Percentiles rank a stretch among this genome's conserved stretches.
phyloP scores from a whole-genome alignment of 306 rosid species.

The Psophocarpus tetragonolobus region DNA sequence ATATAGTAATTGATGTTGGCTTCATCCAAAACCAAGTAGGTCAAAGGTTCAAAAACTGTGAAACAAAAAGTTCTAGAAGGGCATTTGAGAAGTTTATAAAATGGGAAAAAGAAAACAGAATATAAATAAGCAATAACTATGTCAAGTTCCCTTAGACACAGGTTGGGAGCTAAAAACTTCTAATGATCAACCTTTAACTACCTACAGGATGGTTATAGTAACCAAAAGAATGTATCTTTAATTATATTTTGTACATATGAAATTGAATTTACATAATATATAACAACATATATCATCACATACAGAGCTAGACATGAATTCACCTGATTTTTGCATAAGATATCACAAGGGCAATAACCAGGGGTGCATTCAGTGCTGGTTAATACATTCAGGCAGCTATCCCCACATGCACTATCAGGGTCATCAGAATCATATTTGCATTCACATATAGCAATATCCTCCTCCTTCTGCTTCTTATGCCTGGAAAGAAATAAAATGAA shows the following conservation, averaged over 20 bases:
- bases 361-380: constrained; percentile 96
- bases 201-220: background rate
- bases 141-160: background rate
- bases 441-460: constrained; percentile 81
- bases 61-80: background rate
- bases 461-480: constrained; percentile 86
- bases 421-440: constrained; percentile 55
- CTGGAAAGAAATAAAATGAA: constrained; percentile 43
- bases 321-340: constrained; percentile 85
- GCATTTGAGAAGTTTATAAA: background rate
- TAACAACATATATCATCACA: background rate
- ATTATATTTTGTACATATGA: background rate
- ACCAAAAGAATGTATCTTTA: constrained; percentile 11
- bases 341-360: constrained; percentile 72
- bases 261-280: background rate
- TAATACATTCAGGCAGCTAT: constrained; percentile 78
- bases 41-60: background rate
- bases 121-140: background rate
- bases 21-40: constrained; percentile 30
- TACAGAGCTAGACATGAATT: constrained; percentile 2
- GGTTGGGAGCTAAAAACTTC: constrained; percentile 20
- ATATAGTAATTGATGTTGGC: constrained; percentile 13
- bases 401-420: constrained; percentile 84
- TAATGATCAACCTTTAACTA: background rate
- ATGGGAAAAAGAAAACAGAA: background rate